These are phyloP conservation scores for Globisporangium yorkense DNA, from an alignment of 352 stramenopile genomes.

Conservation along the genomic window DNA sequence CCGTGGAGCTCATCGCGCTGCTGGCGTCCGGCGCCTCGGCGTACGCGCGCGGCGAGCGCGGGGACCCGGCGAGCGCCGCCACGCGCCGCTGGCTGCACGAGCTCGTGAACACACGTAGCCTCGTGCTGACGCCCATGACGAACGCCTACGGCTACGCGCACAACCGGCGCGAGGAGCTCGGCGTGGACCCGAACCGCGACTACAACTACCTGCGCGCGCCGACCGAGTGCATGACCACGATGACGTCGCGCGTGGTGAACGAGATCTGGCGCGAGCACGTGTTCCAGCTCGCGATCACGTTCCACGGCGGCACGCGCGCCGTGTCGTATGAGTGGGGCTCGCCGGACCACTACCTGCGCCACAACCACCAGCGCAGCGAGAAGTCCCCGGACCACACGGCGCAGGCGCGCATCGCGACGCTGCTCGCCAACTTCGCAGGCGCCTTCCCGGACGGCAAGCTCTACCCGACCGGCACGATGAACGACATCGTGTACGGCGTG, in stretches of 20 bases:
- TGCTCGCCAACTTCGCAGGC: conserved; percentile 66
- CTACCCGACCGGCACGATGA: conserved; percentile 90
- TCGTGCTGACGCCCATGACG: conserved; percentile 88
- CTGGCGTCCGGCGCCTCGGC: conserved; percentile 55
- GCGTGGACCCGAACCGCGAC: conserved; percentile 96
- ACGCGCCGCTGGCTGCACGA: conserved; percentile 62
- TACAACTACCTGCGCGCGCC: conserved; percentile 94
- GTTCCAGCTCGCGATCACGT: conserved; percentile 96
- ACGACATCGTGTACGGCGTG: conserved; percentile 96
- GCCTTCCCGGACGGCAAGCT: conserved; percentile 58
- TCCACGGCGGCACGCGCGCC: conserved; percentile 96
- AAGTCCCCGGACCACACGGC: conserved; percentile 77
- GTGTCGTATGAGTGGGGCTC: conserved; percentile 98
- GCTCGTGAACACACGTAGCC: conserved; percentile 85
- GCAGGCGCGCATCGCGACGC: conserved; percentile 53
- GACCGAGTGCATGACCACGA: conserved; percentile 92
- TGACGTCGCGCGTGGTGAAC: conserved; percentile 94
- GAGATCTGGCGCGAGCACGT: conserved; percentile 96
- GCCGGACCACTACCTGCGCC: conserved; percentile 75
- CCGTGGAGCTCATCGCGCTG: conserved; percentile 89
- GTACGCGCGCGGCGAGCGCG: conserved; percentile 19
- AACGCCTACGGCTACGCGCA: conserved; percentile 93
- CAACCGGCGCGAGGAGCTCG: conserved; percentile 75
- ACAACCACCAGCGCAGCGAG: conserved; percentile 46
- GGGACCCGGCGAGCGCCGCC: conserved; percentile 23